A percentile compares a stretch with the other conserved stretches of the same genome.
phyloP scores from a whole-genome alignment of 805 yeast genomes.

The Starmerella tilneyi region DNA sequence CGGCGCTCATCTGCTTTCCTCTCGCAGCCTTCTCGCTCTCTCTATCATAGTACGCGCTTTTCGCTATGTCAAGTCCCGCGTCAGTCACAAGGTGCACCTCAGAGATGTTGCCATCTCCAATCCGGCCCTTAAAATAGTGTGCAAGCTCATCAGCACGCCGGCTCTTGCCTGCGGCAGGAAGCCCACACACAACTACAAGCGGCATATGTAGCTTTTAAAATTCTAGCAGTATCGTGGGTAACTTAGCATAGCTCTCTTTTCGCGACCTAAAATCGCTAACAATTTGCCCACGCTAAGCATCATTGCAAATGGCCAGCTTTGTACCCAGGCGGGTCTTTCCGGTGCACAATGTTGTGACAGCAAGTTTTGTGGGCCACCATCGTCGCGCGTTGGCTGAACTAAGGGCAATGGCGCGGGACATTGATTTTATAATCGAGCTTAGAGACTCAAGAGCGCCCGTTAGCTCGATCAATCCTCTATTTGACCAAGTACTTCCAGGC shows the following conservation, averaged over 20 bases:
- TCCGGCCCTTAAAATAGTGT: constrained; percentile 38
- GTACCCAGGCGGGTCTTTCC: constrained; percentile 69
- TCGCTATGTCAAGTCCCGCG: constrained; percentile 62
- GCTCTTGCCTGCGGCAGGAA: constrained; percentile 77
- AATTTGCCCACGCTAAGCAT: no score
- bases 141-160: constrained; percentile 54
- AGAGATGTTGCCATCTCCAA: constrained; percentile 34
- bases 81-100: constrained; percentile 65
- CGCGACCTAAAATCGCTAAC: no score
- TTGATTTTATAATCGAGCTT: constrained; percentile 73
- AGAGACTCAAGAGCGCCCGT: constrained; percentile 87
- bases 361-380: constrained; percentile 89
- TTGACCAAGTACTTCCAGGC: constrained; percentile 52
- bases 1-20: constrained; percentile 79
- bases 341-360: constrained; percentile 51
- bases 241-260: not conserved
- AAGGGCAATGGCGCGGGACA: constrained; percentile 60
- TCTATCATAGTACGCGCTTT: constrained; percentile 59
- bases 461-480: constrained; percentile 67
- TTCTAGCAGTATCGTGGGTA: not conserved
- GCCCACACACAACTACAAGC: constrained; percentile 69
- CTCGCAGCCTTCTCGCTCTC: constrained; percentile 69
- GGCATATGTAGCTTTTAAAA: constrained; percentile 51
- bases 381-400: constrained; percentile 61
- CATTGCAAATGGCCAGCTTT: constrained; percentile 32